Conservation (phyloP, 371 early-diverging fungal genomes). For the Paraphysoderma sedebokerense region DNA sequence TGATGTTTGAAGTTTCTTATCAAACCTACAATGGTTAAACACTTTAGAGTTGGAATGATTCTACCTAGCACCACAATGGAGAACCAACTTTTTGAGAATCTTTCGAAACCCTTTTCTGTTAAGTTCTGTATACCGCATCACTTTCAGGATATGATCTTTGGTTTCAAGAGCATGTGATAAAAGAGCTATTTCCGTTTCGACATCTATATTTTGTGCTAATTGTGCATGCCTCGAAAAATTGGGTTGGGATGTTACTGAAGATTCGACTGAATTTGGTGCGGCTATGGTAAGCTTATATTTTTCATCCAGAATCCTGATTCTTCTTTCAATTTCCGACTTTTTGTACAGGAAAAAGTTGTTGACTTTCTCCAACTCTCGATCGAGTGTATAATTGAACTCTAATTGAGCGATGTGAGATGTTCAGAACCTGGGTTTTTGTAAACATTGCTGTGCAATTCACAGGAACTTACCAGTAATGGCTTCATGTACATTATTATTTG, state of each 20-base stretch:
- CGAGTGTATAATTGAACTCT: constrained; percentile 64
- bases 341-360: constrained; percentile 66
- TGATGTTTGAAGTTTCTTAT: constrained; percentile 31
- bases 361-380: constrained; percentile 65
- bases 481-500: constrained; percentile 13
- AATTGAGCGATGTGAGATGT: constrained; percentile 16
- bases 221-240: no score
- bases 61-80: not conserved
- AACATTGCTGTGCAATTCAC: not conserved
- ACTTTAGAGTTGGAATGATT: not conserved
- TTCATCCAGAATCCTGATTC: constrained; percentile 50
- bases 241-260: no score
- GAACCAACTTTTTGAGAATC: constrained; percentile 49
- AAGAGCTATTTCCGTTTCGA: no score
- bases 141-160: constrained; percentile 30
- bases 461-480: constrained; percentile 17
- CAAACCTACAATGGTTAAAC: constrained; percentile 22
- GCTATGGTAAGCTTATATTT: no score
- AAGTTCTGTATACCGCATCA: constrained; percentile 43
- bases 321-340: constrained; percentile 56
- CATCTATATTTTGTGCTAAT: no score
- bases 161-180: no score
- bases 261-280: no score
- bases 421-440: not conserved
- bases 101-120: constrained; percentile 45